phyloP scores from a whole-genome alignment of 208 protist species.

The Strigomonas galati region DNA sequence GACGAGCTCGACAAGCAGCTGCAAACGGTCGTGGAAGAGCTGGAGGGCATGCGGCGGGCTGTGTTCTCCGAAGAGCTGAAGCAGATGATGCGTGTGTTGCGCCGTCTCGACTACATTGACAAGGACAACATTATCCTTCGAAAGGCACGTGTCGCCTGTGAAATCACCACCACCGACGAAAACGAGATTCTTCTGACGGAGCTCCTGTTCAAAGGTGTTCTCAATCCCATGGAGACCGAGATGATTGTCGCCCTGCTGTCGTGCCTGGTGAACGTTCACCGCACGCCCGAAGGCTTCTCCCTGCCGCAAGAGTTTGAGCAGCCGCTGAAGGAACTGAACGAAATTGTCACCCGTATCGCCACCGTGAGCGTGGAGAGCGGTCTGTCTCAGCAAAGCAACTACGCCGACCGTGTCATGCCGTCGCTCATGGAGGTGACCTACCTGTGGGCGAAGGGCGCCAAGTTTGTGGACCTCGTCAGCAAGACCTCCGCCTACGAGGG shows the following conservation, averaged over 20 bases:
- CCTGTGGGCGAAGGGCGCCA: conserved; percentile 96
- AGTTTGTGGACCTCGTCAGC: conserved; percentile 97
- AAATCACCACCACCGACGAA: conserved; percentile 98
- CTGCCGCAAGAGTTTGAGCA: conserved; percentile 85
- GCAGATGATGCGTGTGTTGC: conserved; percentile 96
- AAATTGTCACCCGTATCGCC: conserved; percentile 91
- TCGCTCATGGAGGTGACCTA: conserved; percentile 97
- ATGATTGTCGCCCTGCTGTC: conserved; percentile 95
- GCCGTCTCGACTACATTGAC: conserved; percentile 95
- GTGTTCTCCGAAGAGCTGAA: conserved; percentile 94
- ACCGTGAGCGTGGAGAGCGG: conserved; percentile 91
- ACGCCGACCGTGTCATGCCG: conserved; percentile 92
- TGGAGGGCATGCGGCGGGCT: conserved; percentile 81
- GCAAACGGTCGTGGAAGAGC: conserved; percentile 68
- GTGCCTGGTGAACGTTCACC: conserved; percentile 96
- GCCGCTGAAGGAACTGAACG: conserved; percentile 87
- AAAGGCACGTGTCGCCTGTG: conserved; percentile 98
- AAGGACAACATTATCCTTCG: conserved; percentile 96
- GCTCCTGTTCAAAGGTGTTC: conserved; percentile 97
- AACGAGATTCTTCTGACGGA: conserved; percentile 98
- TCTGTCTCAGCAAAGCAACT: conserved; percentile 84
- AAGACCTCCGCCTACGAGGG: conserved; percentile 99
- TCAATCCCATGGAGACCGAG: conserved; percentile 96
- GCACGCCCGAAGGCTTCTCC: conserved; percentile 86
- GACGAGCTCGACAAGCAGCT: conserved; percentile 61